Conservation (phyloP, 768 basidiomycete genomes). For the Russula abietina region DNA sequence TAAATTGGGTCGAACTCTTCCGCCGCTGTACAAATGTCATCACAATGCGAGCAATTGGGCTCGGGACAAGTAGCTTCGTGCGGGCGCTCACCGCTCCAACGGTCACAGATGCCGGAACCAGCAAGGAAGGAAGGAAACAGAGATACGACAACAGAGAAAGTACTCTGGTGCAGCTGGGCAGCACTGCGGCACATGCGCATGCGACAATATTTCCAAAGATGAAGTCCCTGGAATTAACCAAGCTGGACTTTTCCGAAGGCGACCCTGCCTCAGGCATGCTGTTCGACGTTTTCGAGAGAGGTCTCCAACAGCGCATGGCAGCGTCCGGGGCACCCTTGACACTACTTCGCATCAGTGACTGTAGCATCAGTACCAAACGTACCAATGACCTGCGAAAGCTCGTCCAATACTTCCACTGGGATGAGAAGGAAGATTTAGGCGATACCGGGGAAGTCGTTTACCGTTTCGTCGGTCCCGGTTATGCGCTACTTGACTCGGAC, state of each 20-base stretch:
- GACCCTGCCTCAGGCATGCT: neutral
- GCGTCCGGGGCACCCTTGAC: neutral
- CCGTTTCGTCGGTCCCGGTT: neutral
- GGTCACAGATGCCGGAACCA: too few species aligned
- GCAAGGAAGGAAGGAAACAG: neutral
- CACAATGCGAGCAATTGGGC: neutral
- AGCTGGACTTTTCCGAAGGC: neutral
- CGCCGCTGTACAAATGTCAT: neutral
- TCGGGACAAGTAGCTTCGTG: neutral
- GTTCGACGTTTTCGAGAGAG: neutral
- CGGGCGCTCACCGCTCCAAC: constrained; percentile 1
- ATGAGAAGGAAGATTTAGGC: too few species aligned
- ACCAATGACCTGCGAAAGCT: too few species aligned
- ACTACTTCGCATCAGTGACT: neutral
- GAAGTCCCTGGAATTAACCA: neutral
- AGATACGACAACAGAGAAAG: neutral
- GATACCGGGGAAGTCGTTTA: too few species aligned
- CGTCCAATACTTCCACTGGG: too few species aligned
- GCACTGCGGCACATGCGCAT: neutral
- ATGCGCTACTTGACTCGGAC: too few species aligned
- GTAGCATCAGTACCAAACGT: neutral
- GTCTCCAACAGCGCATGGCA: neutral
- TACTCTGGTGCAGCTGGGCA: neutral
- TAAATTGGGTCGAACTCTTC: constrained; percentile 6
- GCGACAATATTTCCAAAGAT: neutral